These are phyloP conservation scores for Candida fluviatilis DNA, from an alignment of 805 yeast genomes.

Conservation along the genomic window DNA sequence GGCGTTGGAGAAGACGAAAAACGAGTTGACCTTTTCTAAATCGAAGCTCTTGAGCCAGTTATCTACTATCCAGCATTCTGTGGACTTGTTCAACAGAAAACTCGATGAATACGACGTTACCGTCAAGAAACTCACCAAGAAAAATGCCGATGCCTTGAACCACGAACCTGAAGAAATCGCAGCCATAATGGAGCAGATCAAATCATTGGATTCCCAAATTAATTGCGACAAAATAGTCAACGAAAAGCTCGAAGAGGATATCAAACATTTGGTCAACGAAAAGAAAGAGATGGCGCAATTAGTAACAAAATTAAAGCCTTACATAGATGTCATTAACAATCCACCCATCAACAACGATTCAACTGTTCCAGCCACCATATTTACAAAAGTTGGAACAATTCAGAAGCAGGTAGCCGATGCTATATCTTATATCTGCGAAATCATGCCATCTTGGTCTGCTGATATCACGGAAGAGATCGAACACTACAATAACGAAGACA, in stretches of 20 bases:
- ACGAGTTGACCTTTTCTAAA: constrained; percentile 29
- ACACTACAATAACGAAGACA: constrained; percentile 21
- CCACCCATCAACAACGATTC: constrained; percentile 5
- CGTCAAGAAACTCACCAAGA: constrained; percentile 18
- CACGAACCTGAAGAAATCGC: constrained; percentile 20
- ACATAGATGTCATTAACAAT: constrained; percentile 20
- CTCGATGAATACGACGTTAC: constrained; percentile 13
- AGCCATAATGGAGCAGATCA: constrained; percentile 16
- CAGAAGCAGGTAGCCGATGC: constrained; percentile 22
- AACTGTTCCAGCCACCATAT: constrained; percentile 9
- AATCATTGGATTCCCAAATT: constrained; percentile 12
- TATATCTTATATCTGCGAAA: constrained; percentile 17
- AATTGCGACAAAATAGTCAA: constrained; percentile 16
- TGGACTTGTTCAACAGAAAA: constrained; percentile 17
- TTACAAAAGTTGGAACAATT: constrained; percentile 29
- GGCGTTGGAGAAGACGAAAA: constrained; percentile 27
- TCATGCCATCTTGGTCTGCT: constrained; percentile 33
- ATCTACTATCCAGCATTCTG: constrained; percentile 15
- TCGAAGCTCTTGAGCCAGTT: constrained; percentile 24
- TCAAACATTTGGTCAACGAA: constrained; percentile 18
- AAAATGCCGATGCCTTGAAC: constrained; percentile 18
- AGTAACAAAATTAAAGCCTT: constrained; percentile 19
- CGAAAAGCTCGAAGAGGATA: constrained; percentile 21
- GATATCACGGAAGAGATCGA: constrained; percentile 26
- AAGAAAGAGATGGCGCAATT: constrained; percentile 16